Conservation (phyloP, 306 rosid species). For the Lagenaria siceraria region DNA sequence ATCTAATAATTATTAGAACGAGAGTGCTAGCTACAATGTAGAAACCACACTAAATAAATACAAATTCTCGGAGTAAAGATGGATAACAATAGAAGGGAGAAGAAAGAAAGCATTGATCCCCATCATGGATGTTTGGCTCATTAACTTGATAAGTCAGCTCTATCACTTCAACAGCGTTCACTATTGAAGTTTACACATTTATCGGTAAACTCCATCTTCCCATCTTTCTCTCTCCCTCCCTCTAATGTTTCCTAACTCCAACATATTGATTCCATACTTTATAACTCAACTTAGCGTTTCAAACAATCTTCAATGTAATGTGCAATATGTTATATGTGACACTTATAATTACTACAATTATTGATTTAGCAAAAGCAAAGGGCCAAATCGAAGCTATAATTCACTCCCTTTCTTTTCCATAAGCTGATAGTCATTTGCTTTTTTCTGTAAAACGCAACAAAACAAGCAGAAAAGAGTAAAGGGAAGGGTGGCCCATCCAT, state of each 20-base stretch:
- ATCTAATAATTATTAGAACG: neutral
- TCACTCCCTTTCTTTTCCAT: conserved; percentile 34
- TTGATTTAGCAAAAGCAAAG: neutral
- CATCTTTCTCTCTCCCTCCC: too few relatives aligned
- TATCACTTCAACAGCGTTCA: too few relatives aligned
- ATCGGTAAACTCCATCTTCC: too few relatives aligned
- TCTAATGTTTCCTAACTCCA: too few relatives aligned
- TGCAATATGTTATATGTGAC: neutral
- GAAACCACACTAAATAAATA: neutral
- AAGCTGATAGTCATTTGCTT: conserved; percentile 3
- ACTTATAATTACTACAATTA: too few relatives aligned
- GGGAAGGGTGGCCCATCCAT: conserved; percentile 37
- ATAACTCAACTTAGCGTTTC: too few relatives aligned
- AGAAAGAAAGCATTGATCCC: neutral
- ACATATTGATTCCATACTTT: too few relatives aligned
- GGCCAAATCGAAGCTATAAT: neutral
- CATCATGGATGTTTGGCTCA: too few relatives aligned
- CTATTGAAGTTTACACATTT: too few relatives aligned
- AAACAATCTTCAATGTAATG: too few relatives aligned
- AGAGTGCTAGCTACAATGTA: neutral
- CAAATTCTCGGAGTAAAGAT: neutral
- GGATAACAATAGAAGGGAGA: neutral
- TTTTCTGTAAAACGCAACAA: conserved; percentile 5
- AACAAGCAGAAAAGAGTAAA: conserved; percentile 33
- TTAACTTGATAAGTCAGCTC: too few relatives aligned